Evolutionary conservation across 495 filamentous ascomycete species (phyloP), one percentile per base, ranked within the genome.

Genomic region (Trichoderma gamsii): DNA sequence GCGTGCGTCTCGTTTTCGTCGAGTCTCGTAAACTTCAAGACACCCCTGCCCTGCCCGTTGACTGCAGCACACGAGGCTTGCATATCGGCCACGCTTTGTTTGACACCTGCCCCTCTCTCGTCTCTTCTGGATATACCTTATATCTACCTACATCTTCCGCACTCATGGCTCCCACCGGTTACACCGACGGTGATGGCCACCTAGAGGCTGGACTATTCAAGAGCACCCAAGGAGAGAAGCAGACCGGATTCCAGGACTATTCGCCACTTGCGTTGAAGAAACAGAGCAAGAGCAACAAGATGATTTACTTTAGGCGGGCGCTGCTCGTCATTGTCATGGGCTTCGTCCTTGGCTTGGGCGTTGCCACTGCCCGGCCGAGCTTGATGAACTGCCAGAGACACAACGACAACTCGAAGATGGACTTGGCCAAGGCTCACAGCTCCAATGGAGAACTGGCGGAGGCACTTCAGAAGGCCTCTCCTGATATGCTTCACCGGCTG

Each of bases 371-470:
- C 52, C 32, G 43, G 56, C 25, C 65, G 23, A 21, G 56, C 56
- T 1, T 61, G 25, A 32, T 61, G 6, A 32, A 61, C 56, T 61
- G 56, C 27, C 23, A 32, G 23, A 29, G n/a, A 25, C 13, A 49
- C 15, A 6, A 49, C 44, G 44, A n/a, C 13, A 56, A 61, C 25
- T 61, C 56, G 23, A 61, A 61, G 56, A 61, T 61, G 56, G 56
- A 23, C 23, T 11, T 61, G 56, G 56, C 56, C 56, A 61, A 61
- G 23, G 56, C 56, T 61, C 56, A 61, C 23, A 21, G 56, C 23
- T 27, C 56, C 66, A 76, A 72, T 59, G 69, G 73, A 13, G 74
- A 77, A 21, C 78, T 79, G n/a, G 72, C 78, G 11, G 71, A 76
- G 51, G 72, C 74, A 67, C 56, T 61, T 18, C 23, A 61, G 3